Base-by-base conservation (phyloP, 345 rosid genomes). In the Citrus australasica region DNA sequence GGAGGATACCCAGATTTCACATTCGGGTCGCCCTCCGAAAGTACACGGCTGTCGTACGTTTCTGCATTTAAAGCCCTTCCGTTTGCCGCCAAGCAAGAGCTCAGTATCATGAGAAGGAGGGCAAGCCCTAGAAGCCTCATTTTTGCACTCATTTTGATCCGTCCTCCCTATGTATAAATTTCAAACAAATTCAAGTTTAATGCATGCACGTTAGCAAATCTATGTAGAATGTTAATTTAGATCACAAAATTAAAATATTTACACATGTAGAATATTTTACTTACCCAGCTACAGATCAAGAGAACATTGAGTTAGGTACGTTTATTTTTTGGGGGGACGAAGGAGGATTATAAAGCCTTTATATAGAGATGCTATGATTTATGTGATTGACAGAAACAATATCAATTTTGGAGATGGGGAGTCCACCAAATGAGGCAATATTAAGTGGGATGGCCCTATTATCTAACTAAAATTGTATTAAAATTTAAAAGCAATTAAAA, bases 391-490 rank as follows among this genome's bases (percentile, higher is more conserved):
- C 17, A 64, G 17, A 66, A 22, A 76, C 56, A 25, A 25, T 55
- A 71, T 28, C 35, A 28, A 66, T 56, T 63, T 6, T 46, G 63
- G 66, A 60, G 69, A 61, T 81, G 81, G 51, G 74, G 58, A 63
- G 27, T 74, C 87, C 88, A 85, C 84, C 77, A 78, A 61, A 66
- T 69, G 80, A 66, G 83, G 82, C 88, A 85, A 78, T 21, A 83
- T 59, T 62, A 77, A 78, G 85, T 85, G 86, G 86, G 83, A 27
- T 74, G 78, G 30, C 62, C 78, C 62, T 65, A 63, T 48, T 24
- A 9, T 73, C 24, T 67, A 72, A 24, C 14, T 28, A n/a, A 19
- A 14, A 24, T 75, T 66, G 35, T 71, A 61, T 66, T 69, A 53
- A 32, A 32, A 32, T 32, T 32, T 32, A 32, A 40, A 67, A 71